phyloP scores from a whole-genome alignment of 1,284 basidiomycete genomes.

The Tilletia walkeri region DNA sequence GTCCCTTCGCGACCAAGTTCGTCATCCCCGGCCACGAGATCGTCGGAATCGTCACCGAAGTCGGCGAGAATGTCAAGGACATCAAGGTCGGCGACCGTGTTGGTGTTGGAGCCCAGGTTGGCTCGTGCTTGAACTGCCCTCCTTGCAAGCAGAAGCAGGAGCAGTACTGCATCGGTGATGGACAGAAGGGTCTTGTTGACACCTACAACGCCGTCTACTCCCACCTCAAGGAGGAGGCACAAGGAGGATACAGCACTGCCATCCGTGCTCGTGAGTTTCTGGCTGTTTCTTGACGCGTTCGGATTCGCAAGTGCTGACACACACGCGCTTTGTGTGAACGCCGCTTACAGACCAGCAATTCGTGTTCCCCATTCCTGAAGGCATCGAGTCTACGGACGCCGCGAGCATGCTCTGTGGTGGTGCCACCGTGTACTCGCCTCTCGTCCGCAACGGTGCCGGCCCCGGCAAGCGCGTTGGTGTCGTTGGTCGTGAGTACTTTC shows the following conservation, averaged over 20 bases:
- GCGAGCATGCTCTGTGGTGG: conserved; percentile 65
- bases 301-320: background rate
- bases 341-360: conserved; percentile 61
- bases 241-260: conserved; percentile 68
- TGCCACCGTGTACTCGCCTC: conserved; percentile 68
- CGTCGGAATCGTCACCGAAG: conserved; percentile 61
- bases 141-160: conserved; percentile 60
- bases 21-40: conserved; percentile 65
- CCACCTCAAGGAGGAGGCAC: conserved; percentile 59
- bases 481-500: conserved; percentile 57
- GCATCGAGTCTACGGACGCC: conserved; percentile 62
- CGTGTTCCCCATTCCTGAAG: conserved; percentile 69
- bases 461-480: conserved; percentile 69
- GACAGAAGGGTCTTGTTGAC: conserved; percentile 52
- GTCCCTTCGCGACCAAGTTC: conserved; percentile 46
- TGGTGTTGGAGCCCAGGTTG: conserved; percentile 67
- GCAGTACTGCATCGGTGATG: conserved; percentile 44
- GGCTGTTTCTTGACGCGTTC: no score
- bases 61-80: conserved; percentile 60
- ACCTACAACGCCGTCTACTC: conserved; percentile 61
- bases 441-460: conserved; percentile 65
- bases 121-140: conserved; percentile 62
- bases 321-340: background rate
- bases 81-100: conserved; percentile 67
- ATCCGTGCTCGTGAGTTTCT: conserved; percentile 61